Evolutionary conservation across 2,329 filamentous ascomycete genomes (phyloP).

Genomic region (Fusarium temperatum): DNA sequence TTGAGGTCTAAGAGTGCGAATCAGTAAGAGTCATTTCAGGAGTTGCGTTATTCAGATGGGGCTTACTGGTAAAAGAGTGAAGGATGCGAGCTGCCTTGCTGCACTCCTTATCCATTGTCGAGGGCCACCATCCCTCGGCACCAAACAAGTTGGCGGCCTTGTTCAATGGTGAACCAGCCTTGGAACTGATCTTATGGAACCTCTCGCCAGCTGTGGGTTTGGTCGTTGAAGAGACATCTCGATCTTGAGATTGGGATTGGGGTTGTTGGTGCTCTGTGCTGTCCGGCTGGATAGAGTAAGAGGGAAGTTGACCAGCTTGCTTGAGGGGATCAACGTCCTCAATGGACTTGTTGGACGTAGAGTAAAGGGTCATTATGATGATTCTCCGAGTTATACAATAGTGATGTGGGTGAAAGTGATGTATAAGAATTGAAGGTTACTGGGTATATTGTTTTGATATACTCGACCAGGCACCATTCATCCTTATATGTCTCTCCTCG

Average conservation of each 20-base stretch:
- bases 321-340: slow-evolving; percentile 35
- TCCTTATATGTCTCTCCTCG: slow-evolving; percentile 29
- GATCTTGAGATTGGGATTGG: background rate
- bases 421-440: background rate
- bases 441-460: background rate
- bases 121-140: slow-evolving; percentile 80
- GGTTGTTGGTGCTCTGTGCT: background rate
- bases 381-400: background rate
- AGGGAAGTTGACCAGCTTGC: slow-evolving; percentile 35
- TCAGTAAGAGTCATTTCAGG: too few species aligned
- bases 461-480: background rate
- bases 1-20: slow-evolving; percentile 26
- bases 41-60: too few species aligned
- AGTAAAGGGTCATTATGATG: slow-evolving; percentile 25
- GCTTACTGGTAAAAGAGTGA: slow-evolving; percentile 71
- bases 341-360: slow-evolving; percentile 23
- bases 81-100: slow-evolving; percentile 80
- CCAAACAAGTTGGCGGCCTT: slow-evolving; percentile 74
- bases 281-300: slow-evolving; percentile 26
- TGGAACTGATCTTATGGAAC: slow-evolving; percentile 73
- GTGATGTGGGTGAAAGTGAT: background rate
- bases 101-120: slow-evolving; percentile 76
- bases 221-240: background rate
- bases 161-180: slow-evolving; percentile 73
- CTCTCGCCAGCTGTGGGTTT: slow-evolving; percentile 60